phyloP scores from a whole-genome alignment of 805 yeast genomes.

The Starmerella cellae region DNA sequence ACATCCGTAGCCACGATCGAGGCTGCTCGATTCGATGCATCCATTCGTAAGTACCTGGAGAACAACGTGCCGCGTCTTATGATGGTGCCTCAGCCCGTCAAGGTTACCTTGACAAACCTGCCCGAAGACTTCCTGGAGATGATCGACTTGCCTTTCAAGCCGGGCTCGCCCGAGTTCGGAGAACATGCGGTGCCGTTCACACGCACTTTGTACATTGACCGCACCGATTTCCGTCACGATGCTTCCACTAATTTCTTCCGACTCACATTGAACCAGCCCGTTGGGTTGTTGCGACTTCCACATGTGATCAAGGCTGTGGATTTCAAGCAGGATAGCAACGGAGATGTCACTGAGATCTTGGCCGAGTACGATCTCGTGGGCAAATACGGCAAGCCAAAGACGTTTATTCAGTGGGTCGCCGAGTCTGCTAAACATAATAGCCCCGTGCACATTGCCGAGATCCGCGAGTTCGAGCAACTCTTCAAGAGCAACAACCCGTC shows the following conservation, averaged over 20 bases:
- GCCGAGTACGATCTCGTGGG: slow-evolving; percentile 64
- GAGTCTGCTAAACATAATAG: slow-evolving; percentile 45
- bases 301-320: slow-evolving; percentile 59
- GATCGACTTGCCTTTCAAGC: slow-evolving; percentile 76
- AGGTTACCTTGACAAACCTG: slow-evolving; percentile 69
- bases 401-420: slow-evolving; percentile 95
- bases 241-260: slow-evolving; percentile 68
- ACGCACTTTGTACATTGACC: slow-evolving; percentile 68
- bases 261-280: slow-evolving; percentile 85
- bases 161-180: slow-evolving; percentile 67
- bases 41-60: slow-evolving; percentile 79
- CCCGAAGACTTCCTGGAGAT: slow-evolving; percentile 58
- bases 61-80: slow-evolving; percentile 85
- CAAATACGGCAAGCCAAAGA: slow-evolving; percentile 65
- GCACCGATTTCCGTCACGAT: slow-evolving; percentile 66
- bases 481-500: slow-evolving; percentile 87
- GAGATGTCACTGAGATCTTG: slow-evolving; percentile 54
- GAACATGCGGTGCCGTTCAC: slow-evolving; percentile 64
- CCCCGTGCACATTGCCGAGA: slow-evolving; percentile 56
- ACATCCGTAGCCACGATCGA: slow-evolving; percentile 88
- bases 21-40: slow-evolving; percentile 73
- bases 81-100: slow-evolving; percentile 81
- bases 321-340: slow-evolving; percentile 48
- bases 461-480: slow-evolving; percentile 74
- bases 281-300: slow-evolving; percentile 88